phyloP scores from a whole-genome alignment of 2,329 filamentous ascomycete species.

The Colletotrichum tofieldiae region DNA sequence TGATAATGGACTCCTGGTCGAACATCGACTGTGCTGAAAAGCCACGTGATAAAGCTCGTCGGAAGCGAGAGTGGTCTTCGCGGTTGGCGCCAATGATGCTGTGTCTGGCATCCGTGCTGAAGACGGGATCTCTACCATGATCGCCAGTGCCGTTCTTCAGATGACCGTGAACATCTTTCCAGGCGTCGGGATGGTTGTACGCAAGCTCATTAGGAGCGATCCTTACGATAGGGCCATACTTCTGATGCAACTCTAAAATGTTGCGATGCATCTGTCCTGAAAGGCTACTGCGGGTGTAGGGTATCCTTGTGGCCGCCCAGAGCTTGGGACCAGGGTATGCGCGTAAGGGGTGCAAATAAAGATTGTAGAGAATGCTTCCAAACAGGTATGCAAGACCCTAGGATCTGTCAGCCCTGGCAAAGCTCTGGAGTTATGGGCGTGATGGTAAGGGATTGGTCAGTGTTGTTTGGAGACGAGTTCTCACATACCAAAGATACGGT shows the following conservation, averaged over 20 bases:
- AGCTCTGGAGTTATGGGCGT: too few species aligned
- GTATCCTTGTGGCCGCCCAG: conserved; percentile 8
- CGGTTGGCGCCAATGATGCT: conserved; percentile 44
- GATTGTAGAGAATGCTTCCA: conserved; percentile 16
- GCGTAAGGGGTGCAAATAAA: conserved; percentile 27
- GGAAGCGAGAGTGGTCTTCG: conserved; percentile 44
- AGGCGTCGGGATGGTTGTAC: conserved; percentile 55
- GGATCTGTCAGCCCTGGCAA: background rate
- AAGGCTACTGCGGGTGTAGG: background rate
- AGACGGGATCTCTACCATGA: conserved; percentile 12
- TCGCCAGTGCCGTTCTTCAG: conserved; percentile 24
- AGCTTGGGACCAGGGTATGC: conserved; percentile 41
- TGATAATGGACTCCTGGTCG: conserved; percentile 50
- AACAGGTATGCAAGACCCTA: conserved; percentile 1
- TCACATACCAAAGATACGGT: background rate
- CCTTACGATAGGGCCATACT: conserved; percentile 63
- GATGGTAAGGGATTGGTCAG: background rate
- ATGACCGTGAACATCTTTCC: conserved; percentile 59
- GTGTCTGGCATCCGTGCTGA: background rate
- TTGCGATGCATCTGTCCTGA: conserved; percentile 42
- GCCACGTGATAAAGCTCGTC: conserved; percentile 47
- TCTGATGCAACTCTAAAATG: conserved; percentile 52
- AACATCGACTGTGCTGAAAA: conserved; percentile 50
- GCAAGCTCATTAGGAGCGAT: conserved; percentile 63
- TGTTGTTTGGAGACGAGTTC: background rate